Percentiles rank a stretch among this genome's conserved stretches.
phyloP scores from a whole-genome alignment of 495 filamentous ascomycete species.

The Halenospora varia region DNA sequence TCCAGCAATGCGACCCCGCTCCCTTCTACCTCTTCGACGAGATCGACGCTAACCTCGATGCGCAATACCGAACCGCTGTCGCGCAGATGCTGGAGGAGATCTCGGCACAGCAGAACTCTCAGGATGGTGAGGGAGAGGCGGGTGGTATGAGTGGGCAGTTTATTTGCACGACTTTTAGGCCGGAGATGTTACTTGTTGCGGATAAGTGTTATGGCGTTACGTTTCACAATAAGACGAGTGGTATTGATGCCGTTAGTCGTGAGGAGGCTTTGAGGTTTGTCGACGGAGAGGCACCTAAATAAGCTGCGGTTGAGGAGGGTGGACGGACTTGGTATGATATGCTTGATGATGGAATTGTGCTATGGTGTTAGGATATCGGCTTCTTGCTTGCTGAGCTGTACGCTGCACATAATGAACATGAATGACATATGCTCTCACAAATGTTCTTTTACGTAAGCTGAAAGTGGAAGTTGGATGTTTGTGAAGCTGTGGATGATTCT shows the following conservation, averaged over 20 bases:
- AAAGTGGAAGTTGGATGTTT: too few species aligned
- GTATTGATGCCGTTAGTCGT: constrained; percentile 80
- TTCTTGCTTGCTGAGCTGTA: neutral
- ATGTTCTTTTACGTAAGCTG: too few species aligned
- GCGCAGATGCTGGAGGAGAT: constrained; percentile 81
- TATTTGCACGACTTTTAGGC: constrained; percentile 92
- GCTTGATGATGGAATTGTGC: neutral
- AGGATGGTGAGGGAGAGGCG: constrained; percentile 36
- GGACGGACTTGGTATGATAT: neutral
- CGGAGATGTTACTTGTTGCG: constrained; percentile 91
- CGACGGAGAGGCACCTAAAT: constrained; percentile 52
- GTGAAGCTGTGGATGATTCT: too few species aligned
- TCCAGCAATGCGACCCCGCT: constrained; percentile 94
- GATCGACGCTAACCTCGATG: constrained; percentile 97
- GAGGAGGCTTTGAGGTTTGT: constrained; percentile 93
- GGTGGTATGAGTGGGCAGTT: constrained; percentile 50
- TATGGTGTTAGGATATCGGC: neutral
- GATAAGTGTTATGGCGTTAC: constrained; percentile 97
- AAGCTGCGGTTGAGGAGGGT: neutral
- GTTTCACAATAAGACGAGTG: constrained; percentile 89
- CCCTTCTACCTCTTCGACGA: constrained; percentile 99
- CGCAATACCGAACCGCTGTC: constrained; percentile 93
- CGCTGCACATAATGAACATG: neutral
- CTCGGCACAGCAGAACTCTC: constrained; percentile 49
- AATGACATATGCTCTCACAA: too few species aligned